Evolutionary conservation across 805 yeast genomes (phyloP), one percentile per base, ranked within the genome.

Genomic region (Saccharomyces kudriavzevii): DNA sequence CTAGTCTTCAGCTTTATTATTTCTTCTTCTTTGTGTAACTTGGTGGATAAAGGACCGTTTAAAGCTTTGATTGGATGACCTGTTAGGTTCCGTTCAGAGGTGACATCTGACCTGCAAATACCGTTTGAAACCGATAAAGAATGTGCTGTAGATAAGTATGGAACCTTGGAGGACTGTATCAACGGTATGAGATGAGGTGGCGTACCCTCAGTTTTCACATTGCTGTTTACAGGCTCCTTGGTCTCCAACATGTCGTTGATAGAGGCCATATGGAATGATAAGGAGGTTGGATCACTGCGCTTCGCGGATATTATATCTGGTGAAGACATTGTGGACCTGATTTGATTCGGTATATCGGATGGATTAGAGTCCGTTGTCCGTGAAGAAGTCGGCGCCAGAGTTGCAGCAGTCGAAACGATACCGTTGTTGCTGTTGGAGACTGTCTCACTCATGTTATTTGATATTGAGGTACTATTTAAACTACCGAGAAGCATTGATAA

Each of bases 1-100:
- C 95, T 77, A 0, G 96, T 88, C 58, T 82, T 81, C 57, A 91
- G 71, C 51, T 69, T 73, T 31, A 73, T 72, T 22, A 70, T 61
- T 40, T 72, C 75, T 51, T 66, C 71, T 46, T 67, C 66, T 10
- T 61, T 56, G 52, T 60, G 63, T 54, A 63, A 54, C 14, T 55
- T 56, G 54, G 48, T 48, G n/a, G 55, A 24, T 4, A 61, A 45
- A 14, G 59, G 54, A 9, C 28, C 17, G 22, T n/a, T 13, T 40
- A 35, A 20, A 13, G 5, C 11, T 9, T 35, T 20, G 17, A 9
- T 17, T 35, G 43, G 10, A 6, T 35, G 43, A 9, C 24, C 22
- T 2, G 1, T 13, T 17, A 17, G 4, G 6, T 35, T 35, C 8
- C 24, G 43, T 6, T 17, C 43, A 6, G 43, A 17, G 10, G n/a